Conservation (phyloP, 345 rosid species). For the Erucastrum elatum region DNA sequence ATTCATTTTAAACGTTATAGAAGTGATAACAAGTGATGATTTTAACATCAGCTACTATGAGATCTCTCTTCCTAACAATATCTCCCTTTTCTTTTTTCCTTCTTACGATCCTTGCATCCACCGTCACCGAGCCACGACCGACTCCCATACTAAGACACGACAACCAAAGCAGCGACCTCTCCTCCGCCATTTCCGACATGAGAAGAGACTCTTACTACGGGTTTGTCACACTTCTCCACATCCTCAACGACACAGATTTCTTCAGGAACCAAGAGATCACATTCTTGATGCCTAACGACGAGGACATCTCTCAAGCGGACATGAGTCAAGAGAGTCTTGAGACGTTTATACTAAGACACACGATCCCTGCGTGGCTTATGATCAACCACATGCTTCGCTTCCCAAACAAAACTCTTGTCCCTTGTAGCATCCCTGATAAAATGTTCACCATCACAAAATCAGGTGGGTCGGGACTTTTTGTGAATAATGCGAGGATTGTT, state of each 20-base stretch:
- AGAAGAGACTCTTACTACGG: slow-evolving; percentile 40
- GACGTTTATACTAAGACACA: slow-evolving; percentile 32
- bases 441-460: slow-evolving; percentile 41
- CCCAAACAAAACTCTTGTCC: slow-evolving; percentile 37
- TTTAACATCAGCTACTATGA: slow-evolving; percentile 11
- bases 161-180: slow-evolving; percentile 34
- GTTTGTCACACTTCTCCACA: slow-evolving; percentile 37
- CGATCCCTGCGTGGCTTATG: slow-evolving; percentile 43
- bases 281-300: slow-evolving; percentile 42
- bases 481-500: slow-evolving; percentile 40
- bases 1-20: not conserved
- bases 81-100: slow-evolving; percentile 9
- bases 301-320: slow-evolving; percentile 32
- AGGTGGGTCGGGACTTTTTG: slow-evolving; percentile 36
- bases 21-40: not conserved
- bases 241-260: slow-evolving; percentile 34
- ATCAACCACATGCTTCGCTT: slow-evolving; percentile 44
- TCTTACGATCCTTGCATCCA: slow-evolving; percentile 16
- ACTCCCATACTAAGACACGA: slow-evolving; percentile 36
- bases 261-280: slow-evolving; percentile 34
- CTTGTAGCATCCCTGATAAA: slow-evolving; percentile 32
- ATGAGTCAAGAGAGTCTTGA: slow-evolving; percentile 25
- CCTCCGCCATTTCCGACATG: slow-evolving; percentile 37
- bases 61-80: not conserved
- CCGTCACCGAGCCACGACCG: slow-evolving; percentile 18